Base-by-base conservation (phyloP, 768 basidiomycete species). In the Boletus reticulatus region DNA sequence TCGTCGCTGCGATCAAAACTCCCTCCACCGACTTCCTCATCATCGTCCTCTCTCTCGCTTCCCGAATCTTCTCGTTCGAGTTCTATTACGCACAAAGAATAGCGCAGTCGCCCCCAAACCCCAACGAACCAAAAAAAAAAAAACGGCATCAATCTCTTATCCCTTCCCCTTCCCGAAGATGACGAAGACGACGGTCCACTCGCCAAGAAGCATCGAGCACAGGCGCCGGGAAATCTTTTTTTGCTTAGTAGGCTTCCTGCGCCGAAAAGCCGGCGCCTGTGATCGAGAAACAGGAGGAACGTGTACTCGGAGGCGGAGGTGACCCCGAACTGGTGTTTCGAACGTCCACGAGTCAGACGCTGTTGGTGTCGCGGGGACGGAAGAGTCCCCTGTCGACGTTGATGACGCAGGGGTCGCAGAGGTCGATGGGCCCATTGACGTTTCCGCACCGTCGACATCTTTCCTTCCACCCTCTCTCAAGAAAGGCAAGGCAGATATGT, bases 181-280 rank as follows among this genome's bases (percentile, higher is more conserved):
- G 73, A 72, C n/a, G n/a, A n/a, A n/a, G n/a, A n/a, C 1, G 79
- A 78, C 36, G 72, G 75, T 60, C 87, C 84, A 38, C 75, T 80
- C 3, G 75, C 83, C 38, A 91, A 89, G 72, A 86, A 79, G 55
- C 78, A 34, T 57, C 78, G 20, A 49, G 50, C 29, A 38, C 57
- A 10, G 82, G 85, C 9, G 82, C 82, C 27, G 88, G 88, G 11
- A 66, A 67, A 14, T 92, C 89, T n/a, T 0, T 81, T 83, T 3
- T 66, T 92, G 46, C 63, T 92, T 31, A 79, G 80, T 10, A 89
- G 90, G 85, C 76, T 92, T 12, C 90, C 90, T 34, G 80, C 84
- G 0, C 90, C 90, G 6, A 89, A 85, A 70, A 66, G 73, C 76
- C 51, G 65, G 72, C 22, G 7, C 76, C 81, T 11, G 67, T 77